These are phyloP conservation scores for Immersiporthe knoxdaviesiana DNA, from an alignment of 2,329 filamentous ascomycete species.

Conservation along the genomic window DNA sequence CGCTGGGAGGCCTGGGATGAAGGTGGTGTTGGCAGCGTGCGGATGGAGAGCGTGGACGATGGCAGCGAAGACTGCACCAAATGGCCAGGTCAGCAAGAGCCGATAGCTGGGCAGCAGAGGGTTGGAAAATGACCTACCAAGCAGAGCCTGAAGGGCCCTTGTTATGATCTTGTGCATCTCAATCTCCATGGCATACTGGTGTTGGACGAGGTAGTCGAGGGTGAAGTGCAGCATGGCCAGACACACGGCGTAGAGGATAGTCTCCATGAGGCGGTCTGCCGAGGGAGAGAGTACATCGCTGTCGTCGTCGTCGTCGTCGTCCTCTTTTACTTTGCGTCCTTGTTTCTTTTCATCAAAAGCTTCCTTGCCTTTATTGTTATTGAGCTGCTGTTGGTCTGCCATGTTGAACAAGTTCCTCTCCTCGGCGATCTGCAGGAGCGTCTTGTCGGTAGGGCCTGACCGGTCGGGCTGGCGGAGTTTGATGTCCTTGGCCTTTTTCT, in stretches of 20 bases:
- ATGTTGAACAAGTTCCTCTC: slow-evolving; percentile 62
- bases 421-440: slow-evolving; percentile 73
- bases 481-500: slow-evolving; percentile 54
- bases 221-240: slow-evolving; percentile 76
- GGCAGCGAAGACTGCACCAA: slow-evolving; percentile 49
- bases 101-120: neutral
- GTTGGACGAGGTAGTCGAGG: slow-evolving; percentile 76
- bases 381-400: slow-evolving; percentile 47
- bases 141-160: slow-evolving; percentile 57
- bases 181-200: slow-evolving; percentile 74
- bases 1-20: slow-evolving; percentile 55
- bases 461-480: slow-evolving; percentile 72
- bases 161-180: slow-evolving; percentile 58
- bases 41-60: slow-evolving; percentile 62
- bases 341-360: slow-evolving; percentile 33
- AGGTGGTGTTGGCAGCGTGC: slow-evolving; percentile 50
- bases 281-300: slow-evolving; percentile 44
- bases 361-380: slow-evolving; percentile 38
- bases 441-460: slow-evolving; percentile 63
- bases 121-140: slow-evolving; percentile 46
- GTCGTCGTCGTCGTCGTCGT: slow-evolving; percentile 37
- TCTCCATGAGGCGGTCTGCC: slow-evolving; percentile 58
- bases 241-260: slow-evolving; percentile 61
- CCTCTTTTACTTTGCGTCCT: slow-evolving; percentile 34
- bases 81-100: slow-evolving; percentile 26